phyloP scores from a whole-genome alignment of 108 stramenopile genomes.

The Cyclotella cryptica region DNA sequence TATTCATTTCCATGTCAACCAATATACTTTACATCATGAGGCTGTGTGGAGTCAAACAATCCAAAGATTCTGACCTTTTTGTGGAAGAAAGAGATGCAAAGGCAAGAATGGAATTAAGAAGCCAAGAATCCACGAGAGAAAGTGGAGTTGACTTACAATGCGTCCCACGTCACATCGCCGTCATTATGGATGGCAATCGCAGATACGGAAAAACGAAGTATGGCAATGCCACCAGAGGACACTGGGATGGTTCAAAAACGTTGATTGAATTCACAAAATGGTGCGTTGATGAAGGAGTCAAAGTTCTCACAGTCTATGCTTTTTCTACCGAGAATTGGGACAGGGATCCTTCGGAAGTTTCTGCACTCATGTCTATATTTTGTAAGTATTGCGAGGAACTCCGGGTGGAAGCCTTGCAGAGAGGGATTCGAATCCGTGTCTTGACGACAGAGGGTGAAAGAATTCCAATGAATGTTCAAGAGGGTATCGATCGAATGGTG shows the following conservation, averaged over 20 bases:
- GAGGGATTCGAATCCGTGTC: conserved; percentile 79
- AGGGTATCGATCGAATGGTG: conserved; percentile 62
- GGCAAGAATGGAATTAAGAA: conserved; percentile 36
- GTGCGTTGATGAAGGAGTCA: conserved; percentile 89
- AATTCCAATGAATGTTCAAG: conserved; percentile 65
- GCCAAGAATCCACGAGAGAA: conserved; percentile 43
- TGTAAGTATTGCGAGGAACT: conserved; percentile 87
- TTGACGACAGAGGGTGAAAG: conserved; percentile 76
- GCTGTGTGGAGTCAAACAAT: not conserved
- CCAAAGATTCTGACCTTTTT: conserved; percentile 9
- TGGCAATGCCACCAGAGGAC: conserved; percentile 83
- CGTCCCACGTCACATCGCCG: conserved; percentile 80
- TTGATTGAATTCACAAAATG: conserved; percentile 92
- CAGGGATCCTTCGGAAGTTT: conserved; percentile 85
- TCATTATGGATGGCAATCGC: conserved; percentile 99
- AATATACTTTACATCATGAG: not conserved
- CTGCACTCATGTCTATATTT: conserved; percentile 86
- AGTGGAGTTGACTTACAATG: conserved; percentile 58
- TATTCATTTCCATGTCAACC: not conserved
- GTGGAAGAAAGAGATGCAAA: conserved; percentile 41
- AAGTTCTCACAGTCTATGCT: conserved; percentile 93
- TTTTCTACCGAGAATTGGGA: conserved; percentile 99
- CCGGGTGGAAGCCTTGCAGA: conserved; percentile 80
- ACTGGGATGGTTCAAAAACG: conserved; percentile 92
- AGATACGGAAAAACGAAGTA: conserved; percentile 88